A percentile compares a stretch with the other conserved stretches of the same genome.
Conservation (phyloP, 805 yeast genomes). For the Blastobotrys muscicola region DNA sequence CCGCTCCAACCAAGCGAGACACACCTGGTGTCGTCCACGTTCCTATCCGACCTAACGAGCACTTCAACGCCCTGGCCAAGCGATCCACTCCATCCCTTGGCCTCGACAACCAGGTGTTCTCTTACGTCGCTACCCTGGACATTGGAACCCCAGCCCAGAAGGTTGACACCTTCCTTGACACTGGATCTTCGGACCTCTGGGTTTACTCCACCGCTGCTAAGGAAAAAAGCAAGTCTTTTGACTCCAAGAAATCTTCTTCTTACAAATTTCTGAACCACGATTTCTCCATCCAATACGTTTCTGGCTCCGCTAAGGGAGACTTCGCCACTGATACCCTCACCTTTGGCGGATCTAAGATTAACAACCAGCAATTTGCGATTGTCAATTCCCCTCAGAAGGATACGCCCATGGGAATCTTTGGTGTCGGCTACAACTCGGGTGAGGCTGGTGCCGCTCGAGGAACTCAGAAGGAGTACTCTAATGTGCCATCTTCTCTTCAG, state of each 20-base stretch:
- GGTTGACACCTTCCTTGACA: conserved; percentile 51
- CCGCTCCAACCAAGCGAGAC: too few species aligned
- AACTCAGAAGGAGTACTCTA: conserved; percentile 15
- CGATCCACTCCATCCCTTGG: not conserved
- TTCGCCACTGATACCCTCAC: conserved; percentile 54
- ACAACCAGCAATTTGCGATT: conserved; percentile 1
- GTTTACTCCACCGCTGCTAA: conserved; percentile 26
- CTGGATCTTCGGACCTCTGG: conserved; percentile 73
- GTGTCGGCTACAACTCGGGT: conserved; percentile 14
- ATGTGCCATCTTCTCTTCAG: conserved; percentile 21
- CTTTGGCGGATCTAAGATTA: conserved; percentile 32
- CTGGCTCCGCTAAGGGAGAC: conserved; percentile 50
- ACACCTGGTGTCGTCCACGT: not conserved
- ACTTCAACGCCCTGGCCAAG: not conserved
- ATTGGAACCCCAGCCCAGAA: conserved; percentile 51
- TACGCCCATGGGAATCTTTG: conserved; percentile 6
- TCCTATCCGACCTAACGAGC: not conserved
- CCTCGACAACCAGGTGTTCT: not conserved
- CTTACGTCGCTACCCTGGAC: conserved; percentile 11
- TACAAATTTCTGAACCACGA: conserved; percentile 77
- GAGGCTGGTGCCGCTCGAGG: conserved; percentile 15
- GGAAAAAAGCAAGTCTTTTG: conserved; percentile 1
- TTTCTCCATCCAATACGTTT: conserved; percentile 80
- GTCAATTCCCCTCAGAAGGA: conserved; percentile 30
- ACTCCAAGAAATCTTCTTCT: conserved; percentile 39